Evolutionary conservation across 441 rosid genomes (phyloP).

Genomic region (Kokia cookei): DNA sequence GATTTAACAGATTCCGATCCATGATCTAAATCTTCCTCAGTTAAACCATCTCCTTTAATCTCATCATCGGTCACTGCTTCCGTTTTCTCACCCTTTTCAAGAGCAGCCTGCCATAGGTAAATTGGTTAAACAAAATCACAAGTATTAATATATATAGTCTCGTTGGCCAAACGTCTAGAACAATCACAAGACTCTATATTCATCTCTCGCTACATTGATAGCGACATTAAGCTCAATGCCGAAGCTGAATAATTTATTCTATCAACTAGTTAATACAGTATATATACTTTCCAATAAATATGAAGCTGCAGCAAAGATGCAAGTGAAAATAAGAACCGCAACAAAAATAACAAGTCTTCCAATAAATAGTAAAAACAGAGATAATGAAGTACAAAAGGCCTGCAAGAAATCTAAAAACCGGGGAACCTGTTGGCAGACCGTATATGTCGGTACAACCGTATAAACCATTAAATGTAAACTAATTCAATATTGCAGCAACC

Average conservation of each 20-base stretch:
- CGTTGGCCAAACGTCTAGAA: not conserved
- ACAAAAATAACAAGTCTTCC: not conserved
- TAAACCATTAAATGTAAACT: not conserved
- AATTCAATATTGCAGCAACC: not conserved
- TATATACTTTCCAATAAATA: not conserved
- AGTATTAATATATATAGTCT: not conserved
- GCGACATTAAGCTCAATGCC: not conserved
- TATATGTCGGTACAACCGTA: not conserved
- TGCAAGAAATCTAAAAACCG: not conserved
- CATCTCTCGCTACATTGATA: not conserved
- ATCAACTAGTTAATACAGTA: not conserved
- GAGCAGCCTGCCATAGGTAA: conserved; percentile 54
- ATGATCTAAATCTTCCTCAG: conserved; percentile 17
- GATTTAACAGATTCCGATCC: conserved; percentile 38
- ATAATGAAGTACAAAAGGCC: not conserved
- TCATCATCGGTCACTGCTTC: conserved; percentile 40
- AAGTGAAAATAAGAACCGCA: not conserved
- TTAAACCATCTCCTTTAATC: conserved; percentile 27
- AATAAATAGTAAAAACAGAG: not conserved
- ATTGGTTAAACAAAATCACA: not conserved
- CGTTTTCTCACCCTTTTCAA: conserved; percentile 53
- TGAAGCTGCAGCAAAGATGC: not conserved
- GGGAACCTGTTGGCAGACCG: not conserved
- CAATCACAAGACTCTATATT: not conserved
- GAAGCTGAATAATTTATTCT: not conserved